Conservation (phyloP, 352 stramenopile genomes). For the Globisporangium nodosum region DNA sequence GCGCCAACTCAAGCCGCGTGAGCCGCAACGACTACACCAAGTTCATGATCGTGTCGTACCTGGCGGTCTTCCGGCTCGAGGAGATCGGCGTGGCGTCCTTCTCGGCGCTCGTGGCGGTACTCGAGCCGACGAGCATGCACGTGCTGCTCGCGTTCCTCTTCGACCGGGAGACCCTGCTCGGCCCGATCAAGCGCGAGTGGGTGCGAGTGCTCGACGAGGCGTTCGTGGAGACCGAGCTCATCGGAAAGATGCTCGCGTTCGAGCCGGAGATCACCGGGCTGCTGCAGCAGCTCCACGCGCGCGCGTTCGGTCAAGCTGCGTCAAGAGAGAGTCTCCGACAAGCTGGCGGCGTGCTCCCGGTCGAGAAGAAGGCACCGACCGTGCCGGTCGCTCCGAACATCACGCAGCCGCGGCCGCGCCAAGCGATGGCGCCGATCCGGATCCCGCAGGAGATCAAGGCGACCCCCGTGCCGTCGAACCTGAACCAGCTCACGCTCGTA, state of each 20-base stretch:
- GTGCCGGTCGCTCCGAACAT: conserved; percentile 81
- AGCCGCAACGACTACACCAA: conserved; percentile 86
- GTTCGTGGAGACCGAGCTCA: conserved; percentile 78
- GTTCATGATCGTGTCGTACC: conserved; percentile 88
- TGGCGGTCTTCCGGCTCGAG: conserved; percentile 86
- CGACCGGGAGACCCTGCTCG: conserved; percentile 53
- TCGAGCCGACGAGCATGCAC: conserved; percentile 86
- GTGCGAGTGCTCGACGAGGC: conserved; percentile 72
- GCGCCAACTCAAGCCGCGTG: conserved; percentile 68
- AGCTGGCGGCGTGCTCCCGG: conserved; percentile 25
- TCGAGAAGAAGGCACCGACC: conserved; percentile 51
- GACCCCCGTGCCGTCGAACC: conserved; percentile 50
- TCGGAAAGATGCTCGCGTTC: conserved; percentile 50
- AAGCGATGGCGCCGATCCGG: conserved; percentile 62
- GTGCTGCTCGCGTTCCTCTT: conserved; percentile 86
- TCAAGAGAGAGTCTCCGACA: conserved; percentile 37
- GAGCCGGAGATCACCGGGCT: conserved; percentile 31
- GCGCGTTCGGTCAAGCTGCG: conserved; percentile 52
- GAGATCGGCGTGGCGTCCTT: conserved; percentile 78
- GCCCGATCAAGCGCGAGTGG: conserved; percentile 77
- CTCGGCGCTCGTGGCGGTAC: conserved; percentile 36
- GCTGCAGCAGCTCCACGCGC: conserved; percentile 51
- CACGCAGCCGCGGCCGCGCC: conserved; percentile 71
- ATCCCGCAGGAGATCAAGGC: conserved; percentile 79
- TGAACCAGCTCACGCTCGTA: conserved; percentile 64